Conservation (phyloP, 2,329 filamentous ascomycete genomes). For the Pyricularia sp. region DNA sequence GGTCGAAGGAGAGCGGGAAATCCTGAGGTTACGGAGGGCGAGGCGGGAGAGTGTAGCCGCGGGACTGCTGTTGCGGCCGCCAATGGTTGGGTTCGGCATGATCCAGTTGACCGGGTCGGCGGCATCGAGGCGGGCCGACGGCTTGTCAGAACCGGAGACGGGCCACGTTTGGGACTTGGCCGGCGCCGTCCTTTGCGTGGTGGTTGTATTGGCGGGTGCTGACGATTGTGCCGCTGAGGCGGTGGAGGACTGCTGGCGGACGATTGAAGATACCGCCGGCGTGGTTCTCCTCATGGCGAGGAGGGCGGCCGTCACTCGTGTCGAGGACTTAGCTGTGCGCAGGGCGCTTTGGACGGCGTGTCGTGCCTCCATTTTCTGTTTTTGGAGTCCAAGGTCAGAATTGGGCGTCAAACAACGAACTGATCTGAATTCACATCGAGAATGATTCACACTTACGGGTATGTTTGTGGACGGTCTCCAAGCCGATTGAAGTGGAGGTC, state of each 20-base stretch:
- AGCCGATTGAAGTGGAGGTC: background rate
- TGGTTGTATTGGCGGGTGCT: background rate
- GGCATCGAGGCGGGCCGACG: background rate
- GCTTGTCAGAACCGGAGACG: background rate
- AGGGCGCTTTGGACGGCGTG: constrained; percentile 4
- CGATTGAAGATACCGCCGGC: background rate
- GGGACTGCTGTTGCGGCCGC: background rate
- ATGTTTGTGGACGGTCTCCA: background rate
- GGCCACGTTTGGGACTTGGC: background rate
- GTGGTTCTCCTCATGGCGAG: background rate
- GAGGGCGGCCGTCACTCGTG: background rate
- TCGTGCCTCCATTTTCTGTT: constrained; percentile 3
- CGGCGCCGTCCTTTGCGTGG: background rate
- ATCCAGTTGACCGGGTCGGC: background rate
- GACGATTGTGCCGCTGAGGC: background rate
- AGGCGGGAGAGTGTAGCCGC: background rate
- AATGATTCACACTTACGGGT: background rate
- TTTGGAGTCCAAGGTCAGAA: background rate
- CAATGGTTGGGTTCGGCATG: background rate
- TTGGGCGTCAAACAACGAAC: background rate
- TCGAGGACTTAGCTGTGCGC: background rate
- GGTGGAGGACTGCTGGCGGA: background rate
- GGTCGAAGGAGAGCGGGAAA: background rate
- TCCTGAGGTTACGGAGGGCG: background rate
- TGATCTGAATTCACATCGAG: background rate